These are phyloP conservation scores for Dalbergia cultrata DNA, from an alignment of 306 rosid genomes.

Conservation along the genomic window DNA sequence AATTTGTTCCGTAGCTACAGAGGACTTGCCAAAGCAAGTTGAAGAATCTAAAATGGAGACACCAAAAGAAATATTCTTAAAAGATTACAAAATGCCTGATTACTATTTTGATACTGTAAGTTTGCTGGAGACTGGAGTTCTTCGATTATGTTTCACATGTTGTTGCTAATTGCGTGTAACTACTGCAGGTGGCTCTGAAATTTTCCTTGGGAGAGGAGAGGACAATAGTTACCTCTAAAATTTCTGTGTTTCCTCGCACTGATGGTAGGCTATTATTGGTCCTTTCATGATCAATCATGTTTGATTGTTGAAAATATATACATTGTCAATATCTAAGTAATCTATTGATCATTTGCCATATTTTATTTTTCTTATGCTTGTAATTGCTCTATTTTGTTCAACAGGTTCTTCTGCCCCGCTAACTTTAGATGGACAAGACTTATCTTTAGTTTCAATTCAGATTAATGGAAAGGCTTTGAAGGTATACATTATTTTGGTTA, in stretches of 20 bases:
- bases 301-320: conserved; percentile 31
- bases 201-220: conserved; percentile 90
- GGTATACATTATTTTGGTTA: conserved; percentile 52
- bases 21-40: conserved; percentile 61
- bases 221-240: conserved; percentile 81
- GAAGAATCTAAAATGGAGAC: conserved; percentile 82
- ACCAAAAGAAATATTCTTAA: conserved; percentile 90
- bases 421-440: conserved; percentile 80
- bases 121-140: conserved; percentile 23
- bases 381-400: conserved; percentile 39
- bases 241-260: conserved; percentile 74
- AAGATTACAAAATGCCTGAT: conserved; percentile 91
- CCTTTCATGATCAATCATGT: conserved; percentile 29
- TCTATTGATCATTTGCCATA: conserved; percentile 20
- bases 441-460: conserved; percentile 70
- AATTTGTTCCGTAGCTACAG: conserved; percentile 84
- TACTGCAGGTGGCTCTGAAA: conserved; percentile 80
- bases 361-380: conserved; percentile 3
- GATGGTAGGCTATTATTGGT: conserved; percentile 63
- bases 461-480: conserved; percentile 75
- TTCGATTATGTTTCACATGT: conserved; percentile 34
- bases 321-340: conserved; percentile 33
- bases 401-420: conserved; percentile 78
- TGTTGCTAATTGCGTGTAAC: conserved; percentile 38
- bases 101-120: conserved; percentile 86